Evolutionary conservation across 495 filamentous ascomycete genomes (phyloP).

Genomic region (Symbiotaphrina buchneri): DNA sequence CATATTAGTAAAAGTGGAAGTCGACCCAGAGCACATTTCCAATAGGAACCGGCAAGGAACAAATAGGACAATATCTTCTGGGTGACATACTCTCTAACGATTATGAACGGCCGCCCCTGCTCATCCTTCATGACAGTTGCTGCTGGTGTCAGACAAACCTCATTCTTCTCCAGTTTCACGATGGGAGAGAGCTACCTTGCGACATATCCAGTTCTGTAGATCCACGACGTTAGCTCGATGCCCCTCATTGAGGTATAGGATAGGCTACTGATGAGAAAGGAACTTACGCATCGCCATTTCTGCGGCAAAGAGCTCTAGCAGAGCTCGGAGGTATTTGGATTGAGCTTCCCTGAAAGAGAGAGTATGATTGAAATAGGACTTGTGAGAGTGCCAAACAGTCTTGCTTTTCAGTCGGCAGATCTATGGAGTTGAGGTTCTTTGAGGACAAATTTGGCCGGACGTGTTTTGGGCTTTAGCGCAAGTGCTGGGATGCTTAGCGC

Average conservation of each 20-base stretch:
- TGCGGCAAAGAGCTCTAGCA: conserved; percentile 17
- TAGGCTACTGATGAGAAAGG: not conserved
- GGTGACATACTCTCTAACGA: conserved; percentile 80
- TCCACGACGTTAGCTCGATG: not conserved
- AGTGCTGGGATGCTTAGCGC: too few species aligned
- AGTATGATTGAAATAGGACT: too few species aligned
- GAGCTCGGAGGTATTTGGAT: conserved; percentile 7
- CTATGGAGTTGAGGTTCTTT: too few species aligned
- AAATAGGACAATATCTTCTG: too few species aligned
- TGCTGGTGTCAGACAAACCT: conserved; percentile 10
- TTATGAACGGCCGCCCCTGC: conserved; percentile 88
- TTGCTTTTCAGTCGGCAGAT: too few species aligned
- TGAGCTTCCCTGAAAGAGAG: conserved; percentile 7
- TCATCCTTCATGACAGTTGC: conserved; percentile 76
- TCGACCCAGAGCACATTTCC: not conserved
- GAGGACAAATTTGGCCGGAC: too few species aligned
- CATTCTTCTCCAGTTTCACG: not conserved
- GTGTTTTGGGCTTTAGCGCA: too few species aligned
- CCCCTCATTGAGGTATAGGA: conserved; percentile 20
- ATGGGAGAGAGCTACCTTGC: conserved; percentile 26
- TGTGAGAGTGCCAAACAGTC: too few species aligned
- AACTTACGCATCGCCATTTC: conserved; percentile 45
- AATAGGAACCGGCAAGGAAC: conserved; percentile 3
- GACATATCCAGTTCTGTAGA: conserved; percentile 49
- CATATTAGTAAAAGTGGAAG: not conserved